phyloP scores from a whole-genome alignment of 352 stramenopile species.

The Globisporangium lucens region DNA sequence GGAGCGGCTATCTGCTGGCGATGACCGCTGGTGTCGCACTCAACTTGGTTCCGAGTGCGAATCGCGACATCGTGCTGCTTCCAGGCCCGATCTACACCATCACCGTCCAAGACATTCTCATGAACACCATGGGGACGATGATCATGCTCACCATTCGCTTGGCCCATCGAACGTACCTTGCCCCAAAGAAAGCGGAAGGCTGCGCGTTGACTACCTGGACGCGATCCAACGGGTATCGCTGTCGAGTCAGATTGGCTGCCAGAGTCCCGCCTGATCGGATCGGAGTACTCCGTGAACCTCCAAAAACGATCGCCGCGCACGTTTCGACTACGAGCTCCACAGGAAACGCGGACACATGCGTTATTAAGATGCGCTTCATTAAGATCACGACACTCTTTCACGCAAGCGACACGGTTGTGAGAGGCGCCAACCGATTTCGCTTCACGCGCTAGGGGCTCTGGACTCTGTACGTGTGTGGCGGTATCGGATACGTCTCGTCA shows the following conservation, averaged over 20 bases:
- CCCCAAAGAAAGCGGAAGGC: not conserved
- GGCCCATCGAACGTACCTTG: not conserved
- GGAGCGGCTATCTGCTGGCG: not conserved
- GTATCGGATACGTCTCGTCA: not conserved
- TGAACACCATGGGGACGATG: constrained; percentile 8
- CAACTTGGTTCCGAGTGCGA: not conserved
- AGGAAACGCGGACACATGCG: not conserved
- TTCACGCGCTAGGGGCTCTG: not conserved
- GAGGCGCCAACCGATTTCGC: not conserved
- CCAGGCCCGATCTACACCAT: not conserved
- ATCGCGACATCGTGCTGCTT: not conserved
- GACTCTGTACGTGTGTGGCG: not conserved
- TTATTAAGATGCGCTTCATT: constrained; percentile 10
- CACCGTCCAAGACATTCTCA: not conserved
- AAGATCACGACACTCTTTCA: not conserved
- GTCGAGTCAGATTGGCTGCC: not conserved
- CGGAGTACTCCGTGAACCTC: not conserved
- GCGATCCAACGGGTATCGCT: constrained; percentile 2
- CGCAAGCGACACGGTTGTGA: not conserved
- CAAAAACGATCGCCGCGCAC: not conserved
- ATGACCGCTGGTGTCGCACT: not conserved
- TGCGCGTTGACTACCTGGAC: not conserved
- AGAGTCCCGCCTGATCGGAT: too few relatives aligned
- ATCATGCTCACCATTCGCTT: not conserved
- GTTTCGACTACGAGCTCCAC: not conserved